These are phyloP conservation scores for Calonectria fujianensis DNA, from an alignment of 2,329 filamentous ascomycete species.

Conservation along the genomic window DNA sequence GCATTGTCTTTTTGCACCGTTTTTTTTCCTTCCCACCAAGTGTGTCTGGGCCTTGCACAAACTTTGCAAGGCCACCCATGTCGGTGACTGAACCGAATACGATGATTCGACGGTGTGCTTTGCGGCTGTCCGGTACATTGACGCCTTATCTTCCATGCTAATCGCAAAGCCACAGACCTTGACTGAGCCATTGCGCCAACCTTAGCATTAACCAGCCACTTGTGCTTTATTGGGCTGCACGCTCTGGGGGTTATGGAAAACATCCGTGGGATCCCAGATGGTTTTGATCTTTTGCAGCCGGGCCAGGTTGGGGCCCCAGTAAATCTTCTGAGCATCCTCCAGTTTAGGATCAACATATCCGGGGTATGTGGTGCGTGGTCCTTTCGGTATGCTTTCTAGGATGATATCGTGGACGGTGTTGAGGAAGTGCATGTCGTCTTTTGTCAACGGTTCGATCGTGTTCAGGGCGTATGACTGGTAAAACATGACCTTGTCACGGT, in stretches of 20 bases:
- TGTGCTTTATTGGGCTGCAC: background rate
- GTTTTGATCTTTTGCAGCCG: slow-evolving; percentile 12
- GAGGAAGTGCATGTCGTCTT: background rate
- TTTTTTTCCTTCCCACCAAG: background rate
- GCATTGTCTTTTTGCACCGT: background rate
- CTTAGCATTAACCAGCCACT: background rate
- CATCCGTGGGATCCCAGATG: background rate
- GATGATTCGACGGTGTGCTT: background rate
- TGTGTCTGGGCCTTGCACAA: background rate
- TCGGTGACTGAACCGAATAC: background rate
- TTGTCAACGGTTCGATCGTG: background rate
- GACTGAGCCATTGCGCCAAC: background rate
- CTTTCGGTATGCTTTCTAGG: background rate
- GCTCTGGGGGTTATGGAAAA: slow-evolving; percentile 21
- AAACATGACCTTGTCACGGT: slow-evolving; percentile 74
- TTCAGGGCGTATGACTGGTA: slow-evolving; percentile 69
- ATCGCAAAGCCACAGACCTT: background rate
- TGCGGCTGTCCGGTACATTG: background rate
- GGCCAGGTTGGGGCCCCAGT: slow-evolving; percentile 24
- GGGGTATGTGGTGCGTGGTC: slow-evolving; percentile 5
- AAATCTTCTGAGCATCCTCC: slow-evolving; percentile 2
- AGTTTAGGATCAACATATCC: background rate
- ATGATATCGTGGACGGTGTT: background rate
- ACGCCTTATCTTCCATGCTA: background rate
- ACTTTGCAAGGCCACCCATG: slow-evolving; percentile 10